phyloP scores from a whole-genome alignment of 2,329 filamentous ascomycete genomes.

The Ceratocystis ficicola region DNA sequence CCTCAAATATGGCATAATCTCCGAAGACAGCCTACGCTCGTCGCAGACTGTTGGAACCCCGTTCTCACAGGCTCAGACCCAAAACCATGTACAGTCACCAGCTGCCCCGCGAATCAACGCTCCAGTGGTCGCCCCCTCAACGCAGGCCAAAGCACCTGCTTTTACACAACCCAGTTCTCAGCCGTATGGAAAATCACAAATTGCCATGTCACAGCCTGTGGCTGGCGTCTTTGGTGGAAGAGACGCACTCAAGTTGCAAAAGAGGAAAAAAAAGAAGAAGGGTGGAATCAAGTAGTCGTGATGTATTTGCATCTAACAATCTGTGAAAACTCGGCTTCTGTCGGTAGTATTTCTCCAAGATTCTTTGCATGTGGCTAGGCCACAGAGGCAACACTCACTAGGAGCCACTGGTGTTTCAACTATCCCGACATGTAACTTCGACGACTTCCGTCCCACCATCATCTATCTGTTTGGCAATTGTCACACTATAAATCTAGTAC shows the following conservation, averaged over 20 bases:
- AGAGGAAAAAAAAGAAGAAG: conserved; percentile 36
- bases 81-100: conserved; percentile 25
- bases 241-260: conserved; percentile 24
- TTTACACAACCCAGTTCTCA: conserved; percentile 12
- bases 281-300: conserved; percentile 32
- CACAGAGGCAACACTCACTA: no score
- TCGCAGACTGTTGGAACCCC: conserved; percentile 23
- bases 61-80: conserved; percentile 22
- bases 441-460: no score
- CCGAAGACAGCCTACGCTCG: conserved; percentile 8
- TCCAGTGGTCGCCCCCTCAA: neutral
- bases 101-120: conserved; percentile 27
- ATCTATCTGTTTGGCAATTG: no score
- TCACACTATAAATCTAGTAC: no score
- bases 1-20: conserved; percentile 15
- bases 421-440: no score
- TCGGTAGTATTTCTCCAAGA: no score
- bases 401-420: no score
- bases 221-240: conserved; percentile 38
- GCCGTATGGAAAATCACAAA: conserved; percentile 19
- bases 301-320: neutral
- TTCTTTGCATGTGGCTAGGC: no score
- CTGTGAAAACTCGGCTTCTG: no score
- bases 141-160: neutral
- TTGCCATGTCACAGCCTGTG: conserved; percentile 37